Conservation (phyloP, 139 green algal genomes). For the Micractinium sp. region DNA sequence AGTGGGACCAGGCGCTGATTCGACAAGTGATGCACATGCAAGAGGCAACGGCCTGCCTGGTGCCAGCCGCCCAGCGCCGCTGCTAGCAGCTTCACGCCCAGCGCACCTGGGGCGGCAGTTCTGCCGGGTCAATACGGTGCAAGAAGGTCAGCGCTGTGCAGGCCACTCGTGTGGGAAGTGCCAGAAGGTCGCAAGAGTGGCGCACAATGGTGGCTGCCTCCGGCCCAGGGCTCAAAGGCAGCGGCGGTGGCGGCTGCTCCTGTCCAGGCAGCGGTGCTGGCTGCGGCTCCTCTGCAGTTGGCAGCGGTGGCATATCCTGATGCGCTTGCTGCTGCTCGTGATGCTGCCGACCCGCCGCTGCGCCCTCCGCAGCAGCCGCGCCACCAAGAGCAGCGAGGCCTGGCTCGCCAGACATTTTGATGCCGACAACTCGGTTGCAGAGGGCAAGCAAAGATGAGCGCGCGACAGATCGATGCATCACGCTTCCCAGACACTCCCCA, state of each 20-base stretch:
- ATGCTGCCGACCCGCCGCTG: not conserved
- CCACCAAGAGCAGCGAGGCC: not conserved
- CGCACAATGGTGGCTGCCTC: not conserved
- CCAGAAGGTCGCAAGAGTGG: conserved; percentile 4
- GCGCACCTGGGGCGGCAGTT: conserved; percentile 9
- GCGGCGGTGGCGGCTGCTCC: not conserved
- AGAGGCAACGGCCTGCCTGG: not conserved
- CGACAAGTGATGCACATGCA: too few relatives aligned
- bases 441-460: not conserved
- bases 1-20: too few relatives aligned
- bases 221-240: not conserved
- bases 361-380: not conserved
- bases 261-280: not conserved
- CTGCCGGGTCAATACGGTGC: not conserved
- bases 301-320: not conserved
- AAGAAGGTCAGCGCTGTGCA: conserved; percentile 18
- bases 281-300: not conserved
- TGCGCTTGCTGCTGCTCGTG: not conserved
- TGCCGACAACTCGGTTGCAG: not conserved
- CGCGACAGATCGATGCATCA: too few relatives aligned
- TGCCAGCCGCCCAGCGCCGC: not conserved
- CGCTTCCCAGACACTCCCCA: too few relatives aligned
- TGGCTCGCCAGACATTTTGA: not conserved
- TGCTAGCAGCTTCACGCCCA: not conserved
- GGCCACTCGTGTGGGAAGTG: not conserved